Percentiles rank a stretch among this genome's conserved stretches.
Conservation (phyloP, 192 early-diverging fungal genomes). For the Thamnidium elegans region DNA sequence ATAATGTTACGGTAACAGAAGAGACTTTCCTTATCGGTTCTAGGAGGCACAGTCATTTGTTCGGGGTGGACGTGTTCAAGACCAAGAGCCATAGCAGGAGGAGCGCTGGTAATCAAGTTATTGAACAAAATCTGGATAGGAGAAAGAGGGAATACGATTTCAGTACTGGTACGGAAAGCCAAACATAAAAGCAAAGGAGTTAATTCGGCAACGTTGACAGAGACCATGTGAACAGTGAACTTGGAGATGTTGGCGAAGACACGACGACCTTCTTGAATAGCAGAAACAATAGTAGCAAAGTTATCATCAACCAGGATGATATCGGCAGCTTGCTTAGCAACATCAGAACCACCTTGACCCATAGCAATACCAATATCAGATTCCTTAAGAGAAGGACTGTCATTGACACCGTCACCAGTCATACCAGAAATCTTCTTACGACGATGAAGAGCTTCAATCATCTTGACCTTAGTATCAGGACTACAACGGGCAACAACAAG, state of each 20-base stretch:
- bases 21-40: conserved; percentile 54
- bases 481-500: conserved; percentile 89
- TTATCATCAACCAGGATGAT: conserved; percentile 85
- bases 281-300: conserved; percentile 80
- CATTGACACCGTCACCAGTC: conserved; percentile 88
- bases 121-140: conserved; percentile 78
- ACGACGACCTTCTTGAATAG: conserved; percentile 78
- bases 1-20: conserved; percentile 62
- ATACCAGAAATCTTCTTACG: conserved; percentile 72
- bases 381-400: conserved; percentile 74
- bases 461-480: conserved; percentile 97
- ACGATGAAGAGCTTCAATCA: conserved; percentile 88
- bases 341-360: conserved; percentile 90
- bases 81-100: conserved; percentile 78
- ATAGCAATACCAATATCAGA: conserved; percentile 85
- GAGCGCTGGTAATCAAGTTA: conserved; percentile 80
- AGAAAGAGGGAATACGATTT: conserved; percentile 71
- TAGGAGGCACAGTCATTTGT: conserved; percentile 72
- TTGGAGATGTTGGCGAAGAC: conserved; percentile 77
- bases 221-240: conserved; percentile 68
- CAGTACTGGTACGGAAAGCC: conserved; percentile 59
- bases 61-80: conserved; percentile 61
- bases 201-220: conserved; percentile 76
- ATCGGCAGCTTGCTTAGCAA: conserved; percentile 89
- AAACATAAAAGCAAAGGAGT: conserved; percentile 70